Percentiles rank a stretch among this genome's conserved stretches.
phyloP scores from a whole-genome alignment of 352 stramenopile genomes.

The Thraustochytrium sp. region DNA sequence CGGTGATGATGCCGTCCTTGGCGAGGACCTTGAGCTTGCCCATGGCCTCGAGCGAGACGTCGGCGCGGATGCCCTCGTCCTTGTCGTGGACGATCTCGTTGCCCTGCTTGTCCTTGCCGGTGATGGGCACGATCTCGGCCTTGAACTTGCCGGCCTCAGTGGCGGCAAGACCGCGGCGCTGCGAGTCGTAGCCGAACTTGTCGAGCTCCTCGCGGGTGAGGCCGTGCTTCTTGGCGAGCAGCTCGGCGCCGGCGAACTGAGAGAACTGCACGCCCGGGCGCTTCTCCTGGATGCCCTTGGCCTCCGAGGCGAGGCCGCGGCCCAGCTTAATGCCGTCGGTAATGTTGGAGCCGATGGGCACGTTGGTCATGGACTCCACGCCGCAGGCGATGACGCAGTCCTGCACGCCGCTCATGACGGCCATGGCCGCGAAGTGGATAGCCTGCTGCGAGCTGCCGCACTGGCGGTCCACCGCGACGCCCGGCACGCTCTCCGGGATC shows the following conservation, averaged over 20 bases:
- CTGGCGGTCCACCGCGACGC: conserved; percentile 48
- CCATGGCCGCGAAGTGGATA: conserved; percentile 49
- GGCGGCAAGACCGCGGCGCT: conserved; percentile 82
- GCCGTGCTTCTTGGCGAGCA: conserved; percentile 86
- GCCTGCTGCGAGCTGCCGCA: conserved; percentile 49
- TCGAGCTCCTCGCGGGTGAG: conserved; percentile 92
- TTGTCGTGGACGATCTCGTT: conserved; percentile 55
- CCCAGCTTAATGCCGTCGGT: conserved; percentile 43
- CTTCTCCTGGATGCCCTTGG: conserved; percentile 48
- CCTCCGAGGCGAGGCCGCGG: conserved; percentile 39
- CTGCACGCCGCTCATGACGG: conserved; percentile 55
- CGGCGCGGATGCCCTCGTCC: conserved; percentile 71
- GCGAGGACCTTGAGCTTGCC: conserved; percentile 86
- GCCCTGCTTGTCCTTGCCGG: conserved; percentile 79
- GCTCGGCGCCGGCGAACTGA: conserved; percentile 73
- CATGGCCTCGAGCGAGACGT: conserved; percentile 72
- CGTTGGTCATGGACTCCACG: conserved; percentile 63
- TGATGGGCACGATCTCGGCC: conserved; percentile 85
- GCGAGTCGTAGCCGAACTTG: conserved; percentile 83
- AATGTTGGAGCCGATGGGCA: conserved; percentile 58
- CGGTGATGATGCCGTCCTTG: conserved; percentile 92
- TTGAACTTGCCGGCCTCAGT: conserved; percentile 84
- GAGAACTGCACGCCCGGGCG: conserved; percentile 39
- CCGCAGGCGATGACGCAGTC: conserved; percentile 64
- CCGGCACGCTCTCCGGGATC: conserved; percentile 48